Percentiles rank a stretch among this genome's conserved stretches.
Conservation (phyloP, 2,329 filamentous ascomycete genomes). For the Xylariaceae sp. region DNA sequence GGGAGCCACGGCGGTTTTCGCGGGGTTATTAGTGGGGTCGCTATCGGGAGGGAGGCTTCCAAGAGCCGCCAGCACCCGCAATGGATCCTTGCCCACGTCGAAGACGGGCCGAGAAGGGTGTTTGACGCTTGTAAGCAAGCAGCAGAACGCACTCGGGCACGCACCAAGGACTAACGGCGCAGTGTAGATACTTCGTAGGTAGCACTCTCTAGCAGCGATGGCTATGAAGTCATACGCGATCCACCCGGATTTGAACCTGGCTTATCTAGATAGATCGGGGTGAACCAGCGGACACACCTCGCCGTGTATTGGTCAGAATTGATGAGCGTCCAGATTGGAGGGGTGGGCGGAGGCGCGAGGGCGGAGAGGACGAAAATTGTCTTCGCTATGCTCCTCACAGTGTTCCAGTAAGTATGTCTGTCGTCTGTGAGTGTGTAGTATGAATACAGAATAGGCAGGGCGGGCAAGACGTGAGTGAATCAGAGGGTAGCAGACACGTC, state of each 20-base stretch:
- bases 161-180: too few species aligned
- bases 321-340: neutral
- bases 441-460: neutral
- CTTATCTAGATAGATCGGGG: conserved; percentile 14
- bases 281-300: neutral
- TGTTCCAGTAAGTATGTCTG: neutral
- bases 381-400: too few species aligned
- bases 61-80: conserved; percentile 15
- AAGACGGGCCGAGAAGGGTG: conserved; percentile 17
- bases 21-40: conserved; percentile 32
- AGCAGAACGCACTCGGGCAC: neutral
- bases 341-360: neutral
- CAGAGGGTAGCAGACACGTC: neutral
- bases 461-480: neutral
- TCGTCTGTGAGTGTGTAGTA: neutral
- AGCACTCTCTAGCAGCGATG: conserved; percentile 5
- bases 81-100: conserved; percentile 6
- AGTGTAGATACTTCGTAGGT: too few species aligned
- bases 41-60: conserved; percentile 8
- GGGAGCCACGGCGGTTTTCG: conserved; percentile 32
- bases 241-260: conserved; percentile 19
- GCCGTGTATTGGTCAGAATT: conserved; percentile 1
- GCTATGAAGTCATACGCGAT: conserved; percentile 27
- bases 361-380: neutral
- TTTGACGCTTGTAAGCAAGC: neutral